Evolutionary conservation across 1,139 yeast genomes (phyloP), one percentile per base, ranked within the genome.

Genomic region (Pneumocystis carinii): DNA sequence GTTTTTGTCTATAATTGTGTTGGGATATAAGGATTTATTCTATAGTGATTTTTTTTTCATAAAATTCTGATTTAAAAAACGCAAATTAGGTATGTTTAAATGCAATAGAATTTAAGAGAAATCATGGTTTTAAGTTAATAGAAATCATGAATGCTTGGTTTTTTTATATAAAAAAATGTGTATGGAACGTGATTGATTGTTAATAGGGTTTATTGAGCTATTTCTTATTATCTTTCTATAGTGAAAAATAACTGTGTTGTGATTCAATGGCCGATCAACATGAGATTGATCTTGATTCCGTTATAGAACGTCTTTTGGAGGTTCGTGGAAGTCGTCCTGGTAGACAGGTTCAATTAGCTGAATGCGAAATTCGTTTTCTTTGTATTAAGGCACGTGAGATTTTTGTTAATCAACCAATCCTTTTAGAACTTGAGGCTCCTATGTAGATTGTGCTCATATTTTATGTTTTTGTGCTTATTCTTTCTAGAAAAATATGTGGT

Each of bases 261-360:
- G 35, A 17, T 35, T 35, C 59, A 62, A 78, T 78, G 81, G 72
- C 79, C 63, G 88, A 84, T 68, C 83, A 83, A 73, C 90, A 83
- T 74, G 95, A 90, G 76, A 96, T 95, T 64, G 97, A 92, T 75
- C 87, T 92, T 73, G 98, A 92, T 76, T 89, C 96, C 72, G 90
- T 92, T 72, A 94, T 92, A 75, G 97, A 92, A 78, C 85, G 97
- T 80, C 83, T 92, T 73, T 81, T 92, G 71, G 98, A 92, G 76
- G 98, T 92, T 63, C 85, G 98, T 77, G 98, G 98, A 68, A 88
- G 96, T 67, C 85, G 97, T 75, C 98, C 98, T 32, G 98, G 98
- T 61, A 90, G 89, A 75, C 97, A 90, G 75, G 98, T 92, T 62
- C 89, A 90, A 67, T 81, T 92, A 67, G 87, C 87, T 70, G 98